Percentiles rank a stretch among this genome's conserved stretches.
These are phyloP conservation scores for Epichloe sp. DNA, from an alignment of 2,329 filamentous ascomycete genomes.

Conservation along the genomic window DNA sequence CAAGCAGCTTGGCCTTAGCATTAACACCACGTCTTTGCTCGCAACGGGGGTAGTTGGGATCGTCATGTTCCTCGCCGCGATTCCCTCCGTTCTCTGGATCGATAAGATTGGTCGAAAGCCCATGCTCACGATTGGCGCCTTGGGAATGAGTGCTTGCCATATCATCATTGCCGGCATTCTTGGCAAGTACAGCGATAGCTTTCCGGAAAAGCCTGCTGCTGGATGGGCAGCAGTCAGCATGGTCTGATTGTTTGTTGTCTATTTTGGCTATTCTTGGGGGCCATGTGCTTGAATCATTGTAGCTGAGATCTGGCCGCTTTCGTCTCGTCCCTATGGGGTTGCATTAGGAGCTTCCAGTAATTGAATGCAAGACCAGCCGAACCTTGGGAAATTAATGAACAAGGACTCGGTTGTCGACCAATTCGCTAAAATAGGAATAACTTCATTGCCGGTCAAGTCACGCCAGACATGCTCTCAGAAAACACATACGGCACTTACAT, in stretches of 20 bases:
- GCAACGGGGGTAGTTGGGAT: constrained; percentile 62
- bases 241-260: constrained; percentile 63
- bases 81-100: constrained; percentile 53
- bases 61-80: constrained; percentile 54
- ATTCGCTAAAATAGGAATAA: no score
- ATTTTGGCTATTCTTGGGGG: constrained; percentile 56
- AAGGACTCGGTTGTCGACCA: no score
- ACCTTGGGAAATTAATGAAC: no score
- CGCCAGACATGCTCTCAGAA: constrained; percentile 35
- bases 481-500: constrained; percentile 63
- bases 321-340: not conserved
- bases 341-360: not conserved
- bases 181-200: constrained; percentile 47
- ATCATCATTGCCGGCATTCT: constrained; percentile 30
- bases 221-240: constrained; percentile 57
- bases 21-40: constrained; percentile 40
- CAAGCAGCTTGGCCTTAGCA: constrained; percentile 44
- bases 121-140: constrained; percentile 43
- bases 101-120: constrained; percentile 52
- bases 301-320: constrained; percentile 44
- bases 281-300: constrained; percentile 64
- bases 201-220: constrained; percentile 41
- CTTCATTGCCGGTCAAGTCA: no score
- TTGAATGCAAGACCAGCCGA: no score
- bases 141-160: no score